Percentiles rank a stretch among this genome's conserved stretches.
These are phyloP conservation scores for Nematodospora anomalae DNA, from an alignment of 1,139 yeast genomes.

Conservation along the genomic window DNA sequence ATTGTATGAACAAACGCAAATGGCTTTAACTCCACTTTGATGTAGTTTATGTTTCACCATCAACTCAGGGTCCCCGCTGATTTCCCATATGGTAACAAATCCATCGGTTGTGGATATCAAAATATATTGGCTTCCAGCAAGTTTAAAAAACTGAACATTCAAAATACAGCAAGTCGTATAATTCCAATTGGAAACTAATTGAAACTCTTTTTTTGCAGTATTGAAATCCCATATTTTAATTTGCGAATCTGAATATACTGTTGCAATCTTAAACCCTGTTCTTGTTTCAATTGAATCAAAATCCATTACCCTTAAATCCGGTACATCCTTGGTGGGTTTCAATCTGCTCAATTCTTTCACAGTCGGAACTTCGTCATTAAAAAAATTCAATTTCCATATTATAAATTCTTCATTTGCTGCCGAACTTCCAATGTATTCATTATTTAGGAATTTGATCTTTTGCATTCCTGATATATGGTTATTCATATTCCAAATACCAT, in stretches of 20 bases:
- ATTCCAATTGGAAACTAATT: conserved; percentile 42
- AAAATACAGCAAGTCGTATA: conserved; percentile 79
- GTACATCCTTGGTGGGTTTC: conserved; percentile 50
- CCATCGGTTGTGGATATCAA: conserved; percentile 85
- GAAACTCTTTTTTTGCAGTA: conserved; percentile 34
- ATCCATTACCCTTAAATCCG: conserved; percentile 90
- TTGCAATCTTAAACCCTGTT: conserved; percentile 53
- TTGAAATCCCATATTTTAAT: conserved; percentile 65
- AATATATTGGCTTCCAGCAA: conserved; percentile 30
- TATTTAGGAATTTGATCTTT: conserved; percentile 60
- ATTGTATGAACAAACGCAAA: conserved; percentile 23
- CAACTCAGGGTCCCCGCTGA: conserved; percentile 24
- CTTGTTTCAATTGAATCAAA: conserved; percentile 49
- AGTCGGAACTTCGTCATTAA: conserved; percentile 35
- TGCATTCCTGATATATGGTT: conserved; percentile 90
- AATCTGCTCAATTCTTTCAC: conserved; percentile 48
- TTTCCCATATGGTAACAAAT: conserved; percentile 59
- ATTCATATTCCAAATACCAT: conserved; percentile 62
- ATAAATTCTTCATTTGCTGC: conserved; percentile 91
- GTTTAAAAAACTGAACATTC: conserved; percentile 50
- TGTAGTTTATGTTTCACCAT: conserved; percentile 46
- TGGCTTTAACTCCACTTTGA: conserved; percentile 78
- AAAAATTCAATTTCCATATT: conserved; percentile 63
- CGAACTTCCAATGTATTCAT: conserved; percentile 52
- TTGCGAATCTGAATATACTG: conserved; percentile 84